These are phyloP conservation scores for Melanogaster broomeanus DNA, from an alignment of 768 basidiomycete species.

Conservation along the genomic window DNA sequence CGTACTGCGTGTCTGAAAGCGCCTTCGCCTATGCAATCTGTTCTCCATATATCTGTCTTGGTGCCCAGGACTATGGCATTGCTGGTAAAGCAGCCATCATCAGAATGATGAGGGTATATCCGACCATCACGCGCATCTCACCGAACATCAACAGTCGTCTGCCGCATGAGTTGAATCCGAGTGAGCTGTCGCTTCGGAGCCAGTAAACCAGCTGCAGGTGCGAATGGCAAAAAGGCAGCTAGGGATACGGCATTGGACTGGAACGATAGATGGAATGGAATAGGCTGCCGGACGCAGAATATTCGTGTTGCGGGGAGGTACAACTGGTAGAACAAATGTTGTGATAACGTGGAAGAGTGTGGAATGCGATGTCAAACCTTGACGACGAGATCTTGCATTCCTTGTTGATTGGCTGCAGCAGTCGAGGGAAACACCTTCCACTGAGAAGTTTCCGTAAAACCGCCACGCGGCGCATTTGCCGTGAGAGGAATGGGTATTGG, in stretches of 20 bases:
- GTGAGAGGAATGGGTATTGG: constrained; percentile 51
- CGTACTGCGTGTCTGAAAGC: constrained; percentile 57
- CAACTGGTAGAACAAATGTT: constrained; percentile 25
- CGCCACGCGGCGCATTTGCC: constrained; percentile 25
- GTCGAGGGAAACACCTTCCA: constrained; percentile 52
- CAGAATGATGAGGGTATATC: not conserved
- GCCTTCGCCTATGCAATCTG: constrained; percentile 66
- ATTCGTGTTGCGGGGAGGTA: constrained; percentile 62
- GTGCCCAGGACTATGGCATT: constrained; percentile 48
- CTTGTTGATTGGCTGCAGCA: constrained; percentile 39
- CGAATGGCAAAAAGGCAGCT: constrained; percentile 58
- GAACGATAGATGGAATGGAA: constrained; percentile 69
- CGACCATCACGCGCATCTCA: constrained; percentile 17
- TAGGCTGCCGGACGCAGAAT: constrained; percentile 56
- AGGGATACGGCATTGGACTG: constrained; percentile 57
- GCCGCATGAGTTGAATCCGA: constrained; percentile 63
- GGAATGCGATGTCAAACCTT: constrained; percentile 23
- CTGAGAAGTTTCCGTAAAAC: constrained; percentile 45
- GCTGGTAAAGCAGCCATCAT: constrained; percentile 30
- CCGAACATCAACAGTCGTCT: constrained; percentile 67
- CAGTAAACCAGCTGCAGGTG: constrained; percentile 43
- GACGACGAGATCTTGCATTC: constrained; percentile 39
- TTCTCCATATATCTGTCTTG: constrained; percentile 74
- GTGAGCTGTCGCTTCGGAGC: constrained; percentile 40
- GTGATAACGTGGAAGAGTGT: not conserved